phyloP scores from a whole-genome alignment of 148 eudicot genomes.

The Tetragonia tetragonoides region DNA sequence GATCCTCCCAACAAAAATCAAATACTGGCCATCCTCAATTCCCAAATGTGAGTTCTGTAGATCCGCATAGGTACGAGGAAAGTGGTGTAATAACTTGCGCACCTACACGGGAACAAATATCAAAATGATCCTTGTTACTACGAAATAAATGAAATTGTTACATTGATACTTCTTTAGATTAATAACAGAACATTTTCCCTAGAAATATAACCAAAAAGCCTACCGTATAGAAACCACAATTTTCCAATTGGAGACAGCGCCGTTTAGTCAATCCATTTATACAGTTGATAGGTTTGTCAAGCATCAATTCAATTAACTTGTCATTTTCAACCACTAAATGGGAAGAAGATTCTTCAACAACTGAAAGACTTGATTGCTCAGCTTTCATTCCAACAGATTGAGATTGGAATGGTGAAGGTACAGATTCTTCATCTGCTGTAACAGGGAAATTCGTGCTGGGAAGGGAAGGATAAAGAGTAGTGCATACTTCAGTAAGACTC shows the following conservation, averaged over 20 bases:
- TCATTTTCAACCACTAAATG: conserved; percentile 28
- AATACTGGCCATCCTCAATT: conserved; percentile 86
- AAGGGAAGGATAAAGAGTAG: conserved; percentile 31
- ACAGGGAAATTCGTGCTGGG: conserved; percentile 21
- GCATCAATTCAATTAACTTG: conserved; percentile 40
- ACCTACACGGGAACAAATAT: conserved; percentile 50
- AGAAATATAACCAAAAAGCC: conserved; percentile 21
- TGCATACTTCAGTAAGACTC: conserved; percentile 36
- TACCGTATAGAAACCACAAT: conserved; percentile 82
- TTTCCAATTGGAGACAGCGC: conserved; percentile 59
- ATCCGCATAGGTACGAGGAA: conserved; percentile 97
- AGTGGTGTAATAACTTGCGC: conserved; percentile 87
- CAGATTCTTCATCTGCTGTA: conserved; percentile 33
- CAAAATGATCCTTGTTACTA: not conserved
- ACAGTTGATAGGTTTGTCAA: conserved; percentile 60
- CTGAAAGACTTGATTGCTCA: conserved; percentile 28
- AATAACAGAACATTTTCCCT: not conserved
- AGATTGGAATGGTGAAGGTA: conserved; percentile 25
- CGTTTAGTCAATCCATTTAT: conserved; percentile 63
- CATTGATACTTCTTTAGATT: conserved; percentile 1
- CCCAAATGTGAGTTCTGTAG: conserved; percentile 76
- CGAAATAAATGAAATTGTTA: conserved; percentile 10
- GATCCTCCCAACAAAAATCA: conserved; percentile 83
- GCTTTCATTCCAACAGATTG: conserved; percentile 26
- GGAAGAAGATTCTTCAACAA: conserved; percentile 34